These are phyloP conservation scores for Gilbertella persicaria DNA, from an alignment of 371 early-diverging fungal genomes.

Conservation along the genomic window DNA sequence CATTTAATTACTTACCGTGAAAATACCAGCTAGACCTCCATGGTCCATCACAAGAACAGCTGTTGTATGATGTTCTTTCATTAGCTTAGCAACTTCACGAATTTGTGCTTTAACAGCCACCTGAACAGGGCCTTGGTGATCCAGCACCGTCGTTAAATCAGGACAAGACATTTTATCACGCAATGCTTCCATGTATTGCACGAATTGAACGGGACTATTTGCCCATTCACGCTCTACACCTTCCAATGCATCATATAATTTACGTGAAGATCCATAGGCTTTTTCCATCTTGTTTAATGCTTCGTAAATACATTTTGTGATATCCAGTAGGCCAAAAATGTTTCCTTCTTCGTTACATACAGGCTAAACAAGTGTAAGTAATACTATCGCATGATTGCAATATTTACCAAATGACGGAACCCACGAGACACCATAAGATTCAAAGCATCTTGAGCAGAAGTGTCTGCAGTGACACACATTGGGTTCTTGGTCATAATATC, in stretches of 20 bases:
- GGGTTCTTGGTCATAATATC: conserved; percentile 94
- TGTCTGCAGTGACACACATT: conserved; percentile 82
- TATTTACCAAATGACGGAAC: conserved; percentile 91
- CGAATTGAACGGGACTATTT: conserved; percentile 55
- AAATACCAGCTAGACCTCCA: conserved; percentile 87
- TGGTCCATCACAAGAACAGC: conserved; percentile 91
- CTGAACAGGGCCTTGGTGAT: conserved; percentile 70
- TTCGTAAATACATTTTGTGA: conserved; percentile 94
- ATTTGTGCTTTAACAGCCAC: conserved; percentile 83
- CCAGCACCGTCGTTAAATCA: conserved; percentile 82
- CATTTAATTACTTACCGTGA: conserved; percentile 89
- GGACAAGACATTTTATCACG: conserved; percentile 90
- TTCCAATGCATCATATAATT: conserved; percentile 89
- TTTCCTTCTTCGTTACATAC: conserved; percentile 86
- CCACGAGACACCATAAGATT: conserved; percentile 93
- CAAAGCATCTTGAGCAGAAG: conserved; percentile 88
- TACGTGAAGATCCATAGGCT: conserved; percentile 84
- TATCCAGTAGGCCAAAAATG: conserved; percentile 93
- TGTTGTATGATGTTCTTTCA: conserved; percentile 88
- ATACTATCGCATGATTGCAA: not conserved
- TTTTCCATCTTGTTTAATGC: conserved; percentile 91
- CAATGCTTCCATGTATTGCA: conserved; percentile 77
- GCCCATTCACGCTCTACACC: conserved; percentile 86
- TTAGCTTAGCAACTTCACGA: conserved; percentile 87
- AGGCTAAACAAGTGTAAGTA: conserved; percentile 46